A percentile compares a stretch with the other conserved stretches of the same genome.
phyloP scores from a whole-genome alignment of 2,329 filamentous ascomycete genomes.

The Diatrype stigma region DNA sequence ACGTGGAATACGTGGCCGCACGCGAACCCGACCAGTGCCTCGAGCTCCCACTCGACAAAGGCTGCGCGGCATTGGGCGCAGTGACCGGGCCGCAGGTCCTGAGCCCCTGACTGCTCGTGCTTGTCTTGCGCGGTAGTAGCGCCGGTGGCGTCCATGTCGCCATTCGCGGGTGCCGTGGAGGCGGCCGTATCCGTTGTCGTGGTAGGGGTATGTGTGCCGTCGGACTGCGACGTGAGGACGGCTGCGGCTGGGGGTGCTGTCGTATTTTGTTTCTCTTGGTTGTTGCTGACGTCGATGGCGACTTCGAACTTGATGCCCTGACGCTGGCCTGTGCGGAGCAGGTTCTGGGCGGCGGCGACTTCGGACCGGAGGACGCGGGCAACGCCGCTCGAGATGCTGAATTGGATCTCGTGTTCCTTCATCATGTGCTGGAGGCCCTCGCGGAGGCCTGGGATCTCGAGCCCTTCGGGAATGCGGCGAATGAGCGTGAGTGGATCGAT shows the following conservation, averaged over 20 bases:
- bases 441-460: constrained; percentile 86
- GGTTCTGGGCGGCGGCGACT: constrained; percentile 78
- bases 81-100: constrained; percentile 47
- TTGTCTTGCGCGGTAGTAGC: constrained; percentile 7
- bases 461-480: constrained; percentile 81
- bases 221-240: constrained; percentile 14
- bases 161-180: not conserved
- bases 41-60: constrained; percentile 59
- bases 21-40: constrained; percentile 74
- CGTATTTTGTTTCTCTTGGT: constrained; percentile 34
- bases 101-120: constrained; percentile 28
- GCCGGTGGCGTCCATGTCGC: too few species aligned
- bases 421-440: constrained; percentile 89
- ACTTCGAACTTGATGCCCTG: constrained; percentile 89
- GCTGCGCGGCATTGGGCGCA: constrained; percentile 55
- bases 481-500: constrained; percentile 92
- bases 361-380: constrained; percentile 83
- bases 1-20: constrained; percentile 82
- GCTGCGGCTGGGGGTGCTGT: constrained; percentile 1
- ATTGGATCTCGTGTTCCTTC: constrained; percentile 92
- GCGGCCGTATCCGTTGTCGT: not conserved
- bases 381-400: constrained; percentile 86
- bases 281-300: constrained; percentile 36
- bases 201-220: constrained; percentile 18
- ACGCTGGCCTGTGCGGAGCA: constrained; percentile 72